Conservation (phyloP, 1,284 basidiomycete genomes). For the Ustilago vetiveriae region DNA sequence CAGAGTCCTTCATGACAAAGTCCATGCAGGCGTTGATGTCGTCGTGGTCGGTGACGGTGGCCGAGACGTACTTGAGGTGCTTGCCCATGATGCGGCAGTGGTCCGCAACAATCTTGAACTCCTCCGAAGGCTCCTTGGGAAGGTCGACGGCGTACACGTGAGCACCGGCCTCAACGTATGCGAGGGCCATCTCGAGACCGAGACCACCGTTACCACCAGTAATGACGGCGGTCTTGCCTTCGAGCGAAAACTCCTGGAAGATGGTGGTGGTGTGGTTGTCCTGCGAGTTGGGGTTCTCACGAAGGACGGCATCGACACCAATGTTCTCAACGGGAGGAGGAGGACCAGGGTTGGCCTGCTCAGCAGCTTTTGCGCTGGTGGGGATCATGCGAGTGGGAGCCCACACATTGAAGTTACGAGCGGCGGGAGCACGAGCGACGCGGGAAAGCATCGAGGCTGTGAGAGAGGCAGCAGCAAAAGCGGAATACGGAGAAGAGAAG, state of each 20-base stretch:
- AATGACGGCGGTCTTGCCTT: conserved; percentile 77
- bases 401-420: conserved; percentile 44
- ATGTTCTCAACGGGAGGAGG: conserved; percentile 64
- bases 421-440: conserved; percentile 31
- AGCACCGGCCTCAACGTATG: conserved; percentile 80
- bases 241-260: conserved; percentile 78
- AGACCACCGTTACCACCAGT: conserved; percentile 77
- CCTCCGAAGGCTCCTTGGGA: conserved; percentile 74
- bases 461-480: neutral
- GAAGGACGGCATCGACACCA: conserved; percentile 63
- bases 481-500: neutral
- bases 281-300: conserved; percentile 53
- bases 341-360: conserved; percentile 61
- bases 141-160: conserved; percentile 82
- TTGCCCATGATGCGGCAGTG: conserved; percentile 72
- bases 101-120: conserved; percentile 71
- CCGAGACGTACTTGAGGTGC: conserved; percentile 71
- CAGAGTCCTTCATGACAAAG: conserved; percentile 63
- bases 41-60: conserved; percentile 72
- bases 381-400: conserved; percentile 40
- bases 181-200: conserved; percentile 82
- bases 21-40: conserved; percentile 66
- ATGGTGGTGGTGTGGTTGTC: conserved; percentile 68
- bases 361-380: conserved; percentile 37
- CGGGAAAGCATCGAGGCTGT: conserved; percentile 47